phyloP scores from a whole-genome alignment of 2,329 filamentous ascomycete genomes.

The Colletotrichum sp. region DNA sequence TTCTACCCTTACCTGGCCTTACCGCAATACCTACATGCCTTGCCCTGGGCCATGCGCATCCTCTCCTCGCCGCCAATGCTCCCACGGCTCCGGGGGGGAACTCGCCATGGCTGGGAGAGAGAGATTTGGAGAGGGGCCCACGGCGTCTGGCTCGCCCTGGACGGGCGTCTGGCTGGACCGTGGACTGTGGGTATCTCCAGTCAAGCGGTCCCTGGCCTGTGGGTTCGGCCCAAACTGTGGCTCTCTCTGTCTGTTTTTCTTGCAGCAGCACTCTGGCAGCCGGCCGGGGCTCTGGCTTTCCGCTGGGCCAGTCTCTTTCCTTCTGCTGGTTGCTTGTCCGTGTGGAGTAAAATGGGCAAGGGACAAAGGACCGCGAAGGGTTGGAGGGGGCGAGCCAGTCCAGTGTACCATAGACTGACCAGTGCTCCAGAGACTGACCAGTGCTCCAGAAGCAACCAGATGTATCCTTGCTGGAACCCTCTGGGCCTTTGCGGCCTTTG shows the following conservation, averaged over 20 bases:
- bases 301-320: not conserved
- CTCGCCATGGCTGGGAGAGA: not conserved
- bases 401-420: too few species aligned
- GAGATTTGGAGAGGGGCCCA: conserved; percentile 5
- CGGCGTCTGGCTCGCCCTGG: not conserved
- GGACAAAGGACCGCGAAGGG: conserved; percentile 7
- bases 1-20: not conserved
- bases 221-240: not conserved
- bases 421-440: not conserved
- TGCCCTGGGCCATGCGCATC: not conserved
- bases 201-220: not conserved
- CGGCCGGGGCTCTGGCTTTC: not conserved
- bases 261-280: not conserved
- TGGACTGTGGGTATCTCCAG: conserved; percentile 14
- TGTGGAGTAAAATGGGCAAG: conserved; percentile 1
- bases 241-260: not conserved
- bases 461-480: not conserved
- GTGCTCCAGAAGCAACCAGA: not conserved
- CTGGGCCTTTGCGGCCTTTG: not conserved
- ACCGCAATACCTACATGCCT: not conserved
- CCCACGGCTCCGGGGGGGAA: not conserved
- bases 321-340: not conserved
- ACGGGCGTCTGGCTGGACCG: conserved; percentile 17
- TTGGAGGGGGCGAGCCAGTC: not conserved
- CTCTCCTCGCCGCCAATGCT: not conserved